Evolutionary conservation across 331 rosid genomes (phyloP).

Genomic region (Malus hybrid): DNA sequence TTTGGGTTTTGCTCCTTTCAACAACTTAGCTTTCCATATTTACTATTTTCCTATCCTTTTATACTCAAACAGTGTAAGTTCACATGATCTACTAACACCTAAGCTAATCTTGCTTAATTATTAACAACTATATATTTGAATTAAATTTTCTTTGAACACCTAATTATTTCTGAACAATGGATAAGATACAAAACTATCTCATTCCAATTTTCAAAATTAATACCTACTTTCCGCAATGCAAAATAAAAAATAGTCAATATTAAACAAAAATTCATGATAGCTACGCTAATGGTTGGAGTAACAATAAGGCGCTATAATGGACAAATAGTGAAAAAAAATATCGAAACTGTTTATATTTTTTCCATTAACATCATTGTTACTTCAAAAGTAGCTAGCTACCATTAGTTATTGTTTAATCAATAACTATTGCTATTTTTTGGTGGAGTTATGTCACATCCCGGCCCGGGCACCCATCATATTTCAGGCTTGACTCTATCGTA

Average conservation of each 20-base stretch:
- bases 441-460: too few species aligned
- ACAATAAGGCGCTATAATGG: background rate
- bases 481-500: too few species aligned
- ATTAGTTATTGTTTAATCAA: too few species aligned
- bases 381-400: too few species aligned
- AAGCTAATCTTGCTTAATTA: background rate
- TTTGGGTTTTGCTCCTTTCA: background rate
- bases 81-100: background rate
- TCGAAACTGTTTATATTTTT: background rate
- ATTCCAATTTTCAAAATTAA: background rate
- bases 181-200: background rate
- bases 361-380: background rate
- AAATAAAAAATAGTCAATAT: too few species aligned
- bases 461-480: too few species aligned
- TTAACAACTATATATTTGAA: background rate
- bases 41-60: background rate
- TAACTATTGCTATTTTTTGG: too few species aligned
- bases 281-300: background rate
- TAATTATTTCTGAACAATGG: background rate
- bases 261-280: background rate
- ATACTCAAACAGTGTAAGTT: background rate
- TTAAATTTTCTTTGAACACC: background rate
- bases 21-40: background rate
- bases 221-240: background rate
- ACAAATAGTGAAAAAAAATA: background rate